Evolutionary conservation across 768 basidiomycete species (phyloP), one percentile per base, ranked within the genome.

Genomic region (Calocybe cyanea): DNA sequence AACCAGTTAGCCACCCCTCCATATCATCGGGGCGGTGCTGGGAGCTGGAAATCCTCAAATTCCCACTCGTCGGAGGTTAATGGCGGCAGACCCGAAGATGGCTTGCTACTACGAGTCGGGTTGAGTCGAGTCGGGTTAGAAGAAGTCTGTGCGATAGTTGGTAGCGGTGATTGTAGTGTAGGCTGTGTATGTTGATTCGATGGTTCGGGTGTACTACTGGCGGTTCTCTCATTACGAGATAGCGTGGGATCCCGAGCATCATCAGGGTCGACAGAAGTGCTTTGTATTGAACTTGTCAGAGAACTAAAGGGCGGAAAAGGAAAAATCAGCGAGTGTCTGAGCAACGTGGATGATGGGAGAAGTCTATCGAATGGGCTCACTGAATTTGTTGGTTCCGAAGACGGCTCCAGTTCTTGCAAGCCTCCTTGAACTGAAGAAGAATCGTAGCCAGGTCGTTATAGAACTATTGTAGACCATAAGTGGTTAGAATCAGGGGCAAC

Each of bases 371-470:
- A 18, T 7, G 2, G 43, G 55, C 84, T 63, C 57, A 91, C 88
- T 82, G 81, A 20, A 88, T 72, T 61, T 94, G 90, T 39, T 82
- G 76, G 49, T 82, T 77, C 33, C 94, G 73, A 14, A 73, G 68
- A 35, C 77, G 75, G 38, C 80, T 81, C 87, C 91, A 96, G 3
- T 73, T 72, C 54, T 77, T 78, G 60, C 89, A 92, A 2, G 73
- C 73, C 43, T 85, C 85, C 60, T 81, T 86, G 69, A 92, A 89
- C 49, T 83, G 77, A 5, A 73, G 66, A 1, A 95, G 62, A 36
- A 94, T 79, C 9, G 72, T 77, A 2, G 80, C 75, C 44, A 98
- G 76, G 56, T 90, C 87, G 50, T 91, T 92, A 61, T 99, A 95
- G 59, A 97, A 98, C 87, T 93, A 50, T 31, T 32, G 6, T 0